Percentiles rank a stretch among this genome's conserved stretches.
Evolutionary conservation across 2,329 filamentous ascomycete species (phyloP).

Genomic region (Tolypocladium nubicola): DNA sequence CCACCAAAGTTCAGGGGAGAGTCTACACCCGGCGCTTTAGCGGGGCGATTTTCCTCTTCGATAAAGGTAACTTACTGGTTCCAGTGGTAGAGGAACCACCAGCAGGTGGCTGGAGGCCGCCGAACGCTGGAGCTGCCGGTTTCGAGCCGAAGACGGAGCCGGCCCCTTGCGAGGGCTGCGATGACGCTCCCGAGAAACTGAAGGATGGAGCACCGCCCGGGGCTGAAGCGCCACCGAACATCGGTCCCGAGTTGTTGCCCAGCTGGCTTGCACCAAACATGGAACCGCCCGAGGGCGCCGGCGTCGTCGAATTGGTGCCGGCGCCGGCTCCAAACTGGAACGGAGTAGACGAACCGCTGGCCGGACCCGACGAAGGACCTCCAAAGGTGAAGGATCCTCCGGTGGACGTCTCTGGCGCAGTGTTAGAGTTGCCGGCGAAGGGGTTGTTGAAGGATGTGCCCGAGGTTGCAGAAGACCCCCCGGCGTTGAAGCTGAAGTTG

Average conservation of each 20-base stretch:
- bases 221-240: slow-evolving; percentile 20
- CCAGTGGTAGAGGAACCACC: slow-evolving; percentile 33
- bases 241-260: slow-evolving; percentile 11
- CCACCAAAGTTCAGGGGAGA: slow-evolving; percentile 46
- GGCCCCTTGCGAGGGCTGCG: slow-evolving; percentile 16
- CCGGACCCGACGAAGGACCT: slow-evolving; percentile 14
- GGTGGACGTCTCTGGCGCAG: slow-evolving; percentile 12
- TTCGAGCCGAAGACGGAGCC: slow-evolving; percentile 22
- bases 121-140: slow-evolving; percentile 23
- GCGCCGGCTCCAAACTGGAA: slow-evolving; percentile 27
- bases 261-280: slow-evolving; percentile 17
- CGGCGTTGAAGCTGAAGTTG: slow-evolving; percentile 16
- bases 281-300: slow-evolving; percentile 8
- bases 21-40: slow-evolving; percentile 39
- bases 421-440: slow-evolving; percentile 18
- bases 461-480: slow-evolving; percentile 7
- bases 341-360: slow-evolving; percentile 12
- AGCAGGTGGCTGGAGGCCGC: slow-evolving; percentile 29
- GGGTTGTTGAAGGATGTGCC: slow-evolving; percentile 27
- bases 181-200: slow-evolving; percentile 26
- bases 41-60: slow-evolving; percentile 30
- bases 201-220: slow-evolving; percentile 22
- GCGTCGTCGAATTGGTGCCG: slow-evolving; percentile 11
- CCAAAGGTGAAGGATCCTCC: slow-evolving; percentile 28
- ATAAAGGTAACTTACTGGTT: slow-evolving; percentile 34